Conservation (phyloP, 2,329 filamentous ascomycete genomes). For the Colletotrichum euphorbiae region DNA sequence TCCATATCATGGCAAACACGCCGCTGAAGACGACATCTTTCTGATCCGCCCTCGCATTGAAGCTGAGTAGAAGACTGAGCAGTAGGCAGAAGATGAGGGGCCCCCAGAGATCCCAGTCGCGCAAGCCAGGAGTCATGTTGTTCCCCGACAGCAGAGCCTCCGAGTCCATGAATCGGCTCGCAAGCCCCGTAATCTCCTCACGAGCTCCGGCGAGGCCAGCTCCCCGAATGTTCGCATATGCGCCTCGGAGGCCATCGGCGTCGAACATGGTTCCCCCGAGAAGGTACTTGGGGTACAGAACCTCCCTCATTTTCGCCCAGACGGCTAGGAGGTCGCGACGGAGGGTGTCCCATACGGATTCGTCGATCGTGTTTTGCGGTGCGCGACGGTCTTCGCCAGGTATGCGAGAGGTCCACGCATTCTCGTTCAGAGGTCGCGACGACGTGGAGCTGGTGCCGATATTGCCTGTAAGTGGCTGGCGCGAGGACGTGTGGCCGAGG, state of each 20-base stretch:
- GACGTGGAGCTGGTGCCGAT: constrained; percentile 73
- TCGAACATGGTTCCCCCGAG: constrained; percentile 77
- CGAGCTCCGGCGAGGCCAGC: constrained; percentile 69
- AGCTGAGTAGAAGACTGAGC: constrained; percentile 87
- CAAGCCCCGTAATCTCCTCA: constrained; percentile 71
- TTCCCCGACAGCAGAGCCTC: constrained; percentile 69
- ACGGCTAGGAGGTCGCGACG: constrained; percentile 91
- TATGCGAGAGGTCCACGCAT: constrained; percentile 89
- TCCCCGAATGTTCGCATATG: constrained; percentile 70
- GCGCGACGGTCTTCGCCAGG: constrained; percentile 93
- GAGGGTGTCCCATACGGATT: constrained; percentile 97
- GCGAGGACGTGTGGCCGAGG: constrained; percentile 74
- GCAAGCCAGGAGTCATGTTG: constrained; percentile 87
- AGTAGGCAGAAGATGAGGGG: constrained; percentile 94
- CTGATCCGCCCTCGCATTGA: constrained; percentile 83
- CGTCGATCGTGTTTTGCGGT: constrained; percentile 93
- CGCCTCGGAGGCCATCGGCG: constrained; percentile 65
- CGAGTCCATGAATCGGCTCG: constrained; percentile 72
- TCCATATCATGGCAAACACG: constrained; percentile 96
- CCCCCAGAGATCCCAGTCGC: constrained; percentile 99
- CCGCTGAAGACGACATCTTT: constrained; percentile 92
- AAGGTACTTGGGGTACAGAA: constrained; percentile 94
- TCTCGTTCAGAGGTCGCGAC: constrained; percentile 72
- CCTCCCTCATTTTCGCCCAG: constrained; percentile 98
- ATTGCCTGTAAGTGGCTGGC: constrained; percentile 85